phyloP scores from a whole-genome alignment of 257 asterid genomes.

The Perilla frutescens region DNA sequence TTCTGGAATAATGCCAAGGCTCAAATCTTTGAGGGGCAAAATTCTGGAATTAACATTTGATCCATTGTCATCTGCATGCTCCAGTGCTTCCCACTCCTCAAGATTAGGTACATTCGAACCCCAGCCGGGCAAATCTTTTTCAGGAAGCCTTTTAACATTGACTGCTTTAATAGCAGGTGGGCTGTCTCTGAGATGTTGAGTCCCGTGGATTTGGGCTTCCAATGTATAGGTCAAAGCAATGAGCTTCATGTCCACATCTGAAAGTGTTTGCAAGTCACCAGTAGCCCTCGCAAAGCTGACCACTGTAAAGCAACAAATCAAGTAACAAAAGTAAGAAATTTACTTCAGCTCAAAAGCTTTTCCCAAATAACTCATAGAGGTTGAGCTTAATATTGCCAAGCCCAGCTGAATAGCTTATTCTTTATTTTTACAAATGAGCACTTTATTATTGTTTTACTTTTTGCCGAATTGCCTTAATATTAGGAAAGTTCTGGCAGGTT shows the following conservation, averaged over 20 bases:
- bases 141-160: slow-evolving; percentile 89
- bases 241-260: slow-evolving; percentile 97
- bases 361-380: neutral
- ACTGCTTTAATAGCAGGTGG: slow-evolving; percentile 87
- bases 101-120: slow-evolving; percentile 92
- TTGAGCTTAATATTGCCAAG: slow-evolving; percentile 1
- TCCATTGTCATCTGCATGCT: slow-evolving; percentile 56
- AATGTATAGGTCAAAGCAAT: slow-evolving; percentile 87
- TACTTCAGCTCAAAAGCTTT: neutral
- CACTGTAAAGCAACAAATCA: slow-evolving; percentile 54
- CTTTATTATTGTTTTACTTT: neutral
- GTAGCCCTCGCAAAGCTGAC: slow-evolving; percentile 89
- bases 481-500: neutral
- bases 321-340: slow-evolving; percentile 16
- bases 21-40: slow-evolving; percentile 75
- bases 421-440: neutral
- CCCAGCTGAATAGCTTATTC: slow-evolving; percentile 2
- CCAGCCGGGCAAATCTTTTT: slow-evolving; percentile 98
- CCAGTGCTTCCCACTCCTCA: slow-evolving; percentile 97
- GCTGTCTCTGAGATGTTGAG: slow-evolving; percentile 71
- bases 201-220: slow-evolving; percentile 87
- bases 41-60: slow-evolving; percentile 66
- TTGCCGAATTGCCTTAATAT: neutral
- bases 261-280: slow-evolving; percentile 97
- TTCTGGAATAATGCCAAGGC: slow-evolving; percentile 46